Conservation (phyloP, 768 basidiomycete genomes). For the Sarcomyxa edulis region DNA sequence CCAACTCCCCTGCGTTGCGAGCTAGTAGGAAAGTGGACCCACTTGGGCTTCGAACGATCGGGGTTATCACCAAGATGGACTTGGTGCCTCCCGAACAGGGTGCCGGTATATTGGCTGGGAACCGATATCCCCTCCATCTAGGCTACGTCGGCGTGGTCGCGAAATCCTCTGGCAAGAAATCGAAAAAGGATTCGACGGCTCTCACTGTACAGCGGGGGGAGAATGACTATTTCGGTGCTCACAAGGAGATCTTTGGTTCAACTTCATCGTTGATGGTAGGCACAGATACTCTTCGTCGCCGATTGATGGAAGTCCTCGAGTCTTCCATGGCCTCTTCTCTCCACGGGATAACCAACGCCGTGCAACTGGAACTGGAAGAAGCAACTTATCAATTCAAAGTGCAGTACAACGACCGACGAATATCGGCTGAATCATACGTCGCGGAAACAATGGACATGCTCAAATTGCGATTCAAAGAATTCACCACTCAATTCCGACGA, state of each 20-base stretch:
- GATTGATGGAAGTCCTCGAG: slow-evolving; percentile 96
- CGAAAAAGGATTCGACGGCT: slow-evolving; percentile 42
- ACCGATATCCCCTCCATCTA: slow-evolving; percentile 93
- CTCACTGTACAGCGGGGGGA: slow-evolving; percentile 53
- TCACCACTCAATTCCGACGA: slow-evolving; percentile 80
- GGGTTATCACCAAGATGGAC: slow-evolving; percentile 99
- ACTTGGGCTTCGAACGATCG: slow-evolving; percentile 90
- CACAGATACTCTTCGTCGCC: slow-evolving; percentile 81
- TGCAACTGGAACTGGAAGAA: slow-evolving; percentile 95
- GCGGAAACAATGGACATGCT: slow-evolving; percentile 94
- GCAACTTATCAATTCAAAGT: slow-evolving; percentile 99
- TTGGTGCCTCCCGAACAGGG: slow-evolving; percentile 85
- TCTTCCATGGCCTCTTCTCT: slow-evolving; percentile 96
- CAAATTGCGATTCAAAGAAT: slow-evolving; percentile 85
- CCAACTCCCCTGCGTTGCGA: slow-evolving; percentile 92
- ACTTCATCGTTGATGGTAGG: slow-evolving; percentile 79
- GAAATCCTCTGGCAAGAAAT: slow-evolving; percentile 62
- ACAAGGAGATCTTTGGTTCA: slow-evolving; percentile 57
- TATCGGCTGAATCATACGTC: slow-evolving; percentile 94
- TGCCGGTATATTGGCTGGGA: slow-evolving; percentile 74
- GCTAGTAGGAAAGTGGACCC: slow-evolving; percentile 95
- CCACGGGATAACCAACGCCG: slow-evolving; percentile 94
- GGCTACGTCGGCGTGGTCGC: slow-evolving; percentile 97
- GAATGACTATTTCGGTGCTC: slow-evolving; percentile 59
- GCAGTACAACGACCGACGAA: slow-evolving; percentile 92